Evolutionary conservation across 768 basidiomycete species (phyloP), one percentile per base, ranked within the genome.

Genomic region (Leccinum longicurvipes): DNA sequence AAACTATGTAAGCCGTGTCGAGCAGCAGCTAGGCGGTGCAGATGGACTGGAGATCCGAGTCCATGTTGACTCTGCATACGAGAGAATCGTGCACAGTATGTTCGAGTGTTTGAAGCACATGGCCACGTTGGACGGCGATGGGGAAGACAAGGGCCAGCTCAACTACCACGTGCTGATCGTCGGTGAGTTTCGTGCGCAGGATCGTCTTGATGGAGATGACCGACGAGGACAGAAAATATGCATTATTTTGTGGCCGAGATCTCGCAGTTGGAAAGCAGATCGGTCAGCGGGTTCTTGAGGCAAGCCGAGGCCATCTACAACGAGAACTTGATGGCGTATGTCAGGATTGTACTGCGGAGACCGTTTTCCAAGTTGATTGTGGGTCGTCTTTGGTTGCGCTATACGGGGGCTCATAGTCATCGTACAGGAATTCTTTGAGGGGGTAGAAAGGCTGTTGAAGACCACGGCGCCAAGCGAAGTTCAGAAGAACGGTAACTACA

Each of bases 141-240:
- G 84, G 0, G 96, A 98, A 67, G 95, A 94, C 71, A 98, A 98
- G 72, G 94, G 94, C 0, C 93, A 96, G 67, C 80, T 98, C 51
- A 98, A 98, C 71, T 97, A 93, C 61, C 93, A 97, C 67, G 92
- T 98, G 62, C 88, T 96, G 65, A 78, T 98, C 57, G 89, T 98
- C 54, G 96, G 96, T 95, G 65, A 64, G 89, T 71, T 31, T 8
- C 4, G 12, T 9, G n/a, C 14, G 27, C 27, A 12, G 7, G 39
- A 14, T 32, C 2, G 6, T 17, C 15, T 47, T n/a, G 36, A 48
- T 41, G 63, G 2, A n/a, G n/a, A 25, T 56, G 55, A 59, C 28
- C 23, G 28, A 41, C 34, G 39, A 54, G 23, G 27, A 2, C 67
- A 98, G 96, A 97, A 73, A 98, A 98, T 68, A 97, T 96, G 94